A percentile compares a stretch with the other conserved stretches of the same genome.
These are phyloP conservation scores for Globisporangium sylvaticum DNA, from an alignment of 352 stramenopile species.

Conservation along the genomic window DNA sequence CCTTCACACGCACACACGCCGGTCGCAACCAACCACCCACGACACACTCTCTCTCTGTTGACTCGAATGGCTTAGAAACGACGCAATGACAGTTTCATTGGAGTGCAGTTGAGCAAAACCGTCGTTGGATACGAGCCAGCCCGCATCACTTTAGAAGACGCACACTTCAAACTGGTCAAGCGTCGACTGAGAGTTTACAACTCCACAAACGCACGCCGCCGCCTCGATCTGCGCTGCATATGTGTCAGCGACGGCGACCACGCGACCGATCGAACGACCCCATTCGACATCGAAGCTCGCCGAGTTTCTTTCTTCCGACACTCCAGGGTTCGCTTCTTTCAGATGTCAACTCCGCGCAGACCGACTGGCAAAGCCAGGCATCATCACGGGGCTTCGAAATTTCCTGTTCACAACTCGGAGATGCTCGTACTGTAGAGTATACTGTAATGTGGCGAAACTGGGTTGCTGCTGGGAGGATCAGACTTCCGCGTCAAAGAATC, in stretches of 20 bases:
- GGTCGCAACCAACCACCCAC: neutral
- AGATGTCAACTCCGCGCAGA: neutral
- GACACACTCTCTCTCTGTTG: too few relatives aligned
- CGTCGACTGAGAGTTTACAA: neutral
- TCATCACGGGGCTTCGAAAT: neutral
- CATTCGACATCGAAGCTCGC: slow-evolving; percentile 4
- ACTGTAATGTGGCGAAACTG: too few relatives aligned
- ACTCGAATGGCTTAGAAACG: neutral
- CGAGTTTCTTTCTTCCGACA: slow-evolving; percentile 7
- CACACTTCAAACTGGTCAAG: neutral
- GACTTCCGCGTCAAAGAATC: too few relatives aligned
- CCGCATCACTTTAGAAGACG: too few relatives aligned
- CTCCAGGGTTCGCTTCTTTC: neutral
- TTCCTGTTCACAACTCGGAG: too few relatives aligned
- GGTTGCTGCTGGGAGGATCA: too few relatives aligned
- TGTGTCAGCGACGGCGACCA: neutral
- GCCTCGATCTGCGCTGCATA: neutral
- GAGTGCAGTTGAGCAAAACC: neutral
- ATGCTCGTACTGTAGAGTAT: too few relatives aligned
- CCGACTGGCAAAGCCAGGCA: too few relatives aligned
- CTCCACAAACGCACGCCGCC: neutral
- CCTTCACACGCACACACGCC: neutral
- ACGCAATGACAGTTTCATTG: neutral
- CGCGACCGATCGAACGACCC: neutral
- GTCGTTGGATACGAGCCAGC: too few relatives aligned